Percentiles rank a stretch among this genome's conserved stretches.
phyloP scores from a whole-genome alignment of 805 yeast genomes.

The Nadsonia fulvescens region DNA sequence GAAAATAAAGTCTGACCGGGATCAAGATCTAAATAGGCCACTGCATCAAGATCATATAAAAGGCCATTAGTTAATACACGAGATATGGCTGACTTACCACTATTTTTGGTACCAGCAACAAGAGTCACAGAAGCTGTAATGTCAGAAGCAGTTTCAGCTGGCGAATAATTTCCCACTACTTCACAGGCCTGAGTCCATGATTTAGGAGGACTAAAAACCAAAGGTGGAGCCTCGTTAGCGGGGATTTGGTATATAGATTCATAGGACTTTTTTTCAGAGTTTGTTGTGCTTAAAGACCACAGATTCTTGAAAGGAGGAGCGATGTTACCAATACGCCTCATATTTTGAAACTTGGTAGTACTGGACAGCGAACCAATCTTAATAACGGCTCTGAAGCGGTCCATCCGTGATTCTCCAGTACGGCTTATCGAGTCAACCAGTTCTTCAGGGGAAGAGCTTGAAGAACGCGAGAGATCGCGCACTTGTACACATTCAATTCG shows the following conservation, averaged over 20 bases:
- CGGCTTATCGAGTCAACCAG: slow-evolving; percentile 5
- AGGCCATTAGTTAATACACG: slow-evolving; percentile 35
- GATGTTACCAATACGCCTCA: slow-evolving; percentile 7
- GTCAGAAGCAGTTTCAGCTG: no score
- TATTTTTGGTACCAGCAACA: slow-evolving; percentile 48
- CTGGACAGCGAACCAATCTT: slow-evolving; percentile 2
- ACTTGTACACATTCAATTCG: slow-evolving; percentile 9
- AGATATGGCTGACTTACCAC: slow-evolving; percentile 67
- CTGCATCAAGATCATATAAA: slow-evolving; percentile 16
- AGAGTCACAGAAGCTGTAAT: slow-evolving; percentile 17
- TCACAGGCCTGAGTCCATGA: no score
- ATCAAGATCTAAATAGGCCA: slow-evolving; percentile 55
- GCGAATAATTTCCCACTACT: no score
- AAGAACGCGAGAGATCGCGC: slow-evolving; percentile 7
- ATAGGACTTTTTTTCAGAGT: no score
- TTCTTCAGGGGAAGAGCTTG: slow-evolving; percentile 1
- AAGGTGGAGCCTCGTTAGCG: no score
- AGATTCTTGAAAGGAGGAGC: slow-evolving; percentile 16
- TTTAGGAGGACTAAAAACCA: no score
- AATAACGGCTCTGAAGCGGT: slow-evolving; percentile 4
- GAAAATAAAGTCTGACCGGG: slow-evolving; percentile 81
- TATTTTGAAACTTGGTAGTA: slow-evolving; percentile 2
- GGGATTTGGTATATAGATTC: no score
- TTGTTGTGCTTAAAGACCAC: no score
- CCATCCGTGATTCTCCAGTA: no score